These are phyloP conservation scores for Ophiocordyceps camponoti-leonardi DNA, from an alignment of 2,329 filamentous ascomycete genomes.

Conservation along the genomic window DNA sequence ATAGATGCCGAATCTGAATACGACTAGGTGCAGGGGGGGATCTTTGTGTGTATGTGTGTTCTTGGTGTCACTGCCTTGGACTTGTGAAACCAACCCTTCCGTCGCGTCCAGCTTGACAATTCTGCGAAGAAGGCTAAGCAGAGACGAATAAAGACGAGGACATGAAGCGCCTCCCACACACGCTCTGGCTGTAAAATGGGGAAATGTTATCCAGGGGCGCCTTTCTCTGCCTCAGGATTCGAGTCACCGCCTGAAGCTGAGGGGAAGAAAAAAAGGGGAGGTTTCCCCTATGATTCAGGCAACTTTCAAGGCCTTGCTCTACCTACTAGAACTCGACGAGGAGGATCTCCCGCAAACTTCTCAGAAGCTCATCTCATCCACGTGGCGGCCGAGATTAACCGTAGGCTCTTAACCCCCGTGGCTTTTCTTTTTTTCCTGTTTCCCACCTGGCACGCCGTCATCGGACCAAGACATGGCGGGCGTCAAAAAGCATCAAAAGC, in stretches of 20 bases:
- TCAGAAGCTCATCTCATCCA: neutral
- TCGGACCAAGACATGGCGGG: neutral
- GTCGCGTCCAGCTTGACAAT: neutral
- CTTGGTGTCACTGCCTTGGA: neutral
- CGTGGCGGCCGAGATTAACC: neutral
- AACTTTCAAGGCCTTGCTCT: too few species aligned
- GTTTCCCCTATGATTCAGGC: too few species aligned
- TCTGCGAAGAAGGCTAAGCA: neutral
- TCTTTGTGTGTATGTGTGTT: too few species aligned
- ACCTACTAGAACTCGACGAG: too few species aligned
- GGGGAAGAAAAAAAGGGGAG: too few species aligned
- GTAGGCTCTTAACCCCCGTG: neutral
- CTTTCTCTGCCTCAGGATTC: too few species aligned
- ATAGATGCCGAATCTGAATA: neutral
- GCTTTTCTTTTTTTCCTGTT: too few species aligned
- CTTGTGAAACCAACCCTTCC: neutral
- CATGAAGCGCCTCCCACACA: too few species aligned
- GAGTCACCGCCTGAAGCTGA: neutral
- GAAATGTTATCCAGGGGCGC: too few species aligned
- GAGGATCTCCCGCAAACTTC: neutral
- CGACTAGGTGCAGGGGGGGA: constrained; percentile 1
- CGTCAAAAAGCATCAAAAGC: neutral
- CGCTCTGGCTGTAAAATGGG: too few species aligned
- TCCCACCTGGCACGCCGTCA: neutral
- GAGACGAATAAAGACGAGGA: too few species aligned